These are phyloP conservation scores for Sarocladiaceae sp. DNA, from an alignment of 2,329 filamentous ascomycete species.

Conservation along the genomic window DNA sequence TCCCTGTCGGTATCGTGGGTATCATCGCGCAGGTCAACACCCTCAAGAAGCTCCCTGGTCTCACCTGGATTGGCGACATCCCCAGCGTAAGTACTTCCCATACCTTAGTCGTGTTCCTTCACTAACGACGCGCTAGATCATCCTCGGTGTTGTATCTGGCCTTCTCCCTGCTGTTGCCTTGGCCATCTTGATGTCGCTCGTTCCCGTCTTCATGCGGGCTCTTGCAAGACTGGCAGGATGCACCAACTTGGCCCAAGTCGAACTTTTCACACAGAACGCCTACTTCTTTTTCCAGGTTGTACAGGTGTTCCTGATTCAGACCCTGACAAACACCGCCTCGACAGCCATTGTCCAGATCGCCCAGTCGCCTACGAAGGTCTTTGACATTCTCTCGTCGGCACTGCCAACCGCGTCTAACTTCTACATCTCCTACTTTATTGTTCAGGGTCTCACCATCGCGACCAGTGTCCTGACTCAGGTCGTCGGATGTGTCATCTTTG, in stretches of 20 bases:
- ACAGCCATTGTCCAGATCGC: conserved; percentile 61
- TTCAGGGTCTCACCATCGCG: conserved; percentile 79
- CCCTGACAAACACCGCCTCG: conserved; percentile 73
- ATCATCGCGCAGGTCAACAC: conserved; percentile 78
- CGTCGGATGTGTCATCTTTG: conserved; percentile 61
- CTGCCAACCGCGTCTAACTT: conserved; percentile 87
- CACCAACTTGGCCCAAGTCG: conserved; percentile 73
- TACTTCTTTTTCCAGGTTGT: conserved; percentile 90
- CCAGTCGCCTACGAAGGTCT: conserved; percentile 55
- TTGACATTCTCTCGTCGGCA: conserved; percentile 62
- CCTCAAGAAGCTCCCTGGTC: conserved; percentile 62
- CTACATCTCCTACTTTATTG: conserved; percentile 84
- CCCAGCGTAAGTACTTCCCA: conserved; percentile 37
- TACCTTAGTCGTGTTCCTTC: not conserved
- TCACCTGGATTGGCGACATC: conserved; percentile 69
- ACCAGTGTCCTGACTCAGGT: conserved; percentile 68
- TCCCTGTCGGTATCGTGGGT: conserved; percentile 74
- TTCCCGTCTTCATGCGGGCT: conserved; percentile 61
- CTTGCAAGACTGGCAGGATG: conserved; percentile 77
- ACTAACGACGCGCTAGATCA: conserved; percentile 24
- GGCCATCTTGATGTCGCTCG: conserved; percentile 75
- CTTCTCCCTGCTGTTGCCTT: conserved; percentile 76
- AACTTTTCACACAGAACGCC: conserved; percentile 85
- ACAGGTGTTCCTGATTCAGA: conserved; percentile 90
- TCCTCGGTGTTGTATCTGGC: conserved; percentile 78